phyloP scores from a whole-genome alignment of 768 basidiomycete genomes.

The Termitomyces sp. region DNA sequence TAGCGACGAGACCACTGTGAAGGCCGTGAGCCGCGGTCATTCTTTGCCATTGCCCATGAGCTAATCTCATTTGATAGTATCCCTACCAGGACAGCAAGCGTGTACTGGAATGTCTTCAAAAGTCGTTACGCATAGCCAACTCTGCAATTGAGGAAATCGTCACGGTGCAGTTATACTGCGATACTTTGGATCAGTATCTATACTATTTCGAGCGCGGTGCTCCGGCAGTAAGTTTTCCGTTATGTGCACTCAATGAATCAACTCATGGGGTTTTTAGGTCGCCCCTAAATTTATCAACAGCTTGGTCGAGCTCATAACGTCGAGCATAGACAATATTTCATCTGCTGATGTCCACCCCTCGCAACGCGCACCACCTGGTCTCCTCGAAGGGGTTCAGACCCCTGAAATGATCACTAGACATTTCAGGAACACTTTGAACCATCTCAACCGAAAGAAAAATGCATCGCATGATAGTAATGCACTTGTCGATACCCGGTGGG shows the following conservation, averaged over 20 bases:
- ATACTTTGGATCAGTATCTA: constrained; percentile 92
- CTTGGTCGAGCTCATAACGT: constrained; percentile 91
- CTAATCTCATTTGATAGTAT: constrained; percentile 37
- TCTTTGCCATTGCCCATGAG: background rate
- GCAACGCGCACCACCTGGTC: constrained; percentile 79
- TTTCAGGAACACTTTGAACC: constrained; percentile 84
- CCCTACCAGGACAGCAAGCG: constrained; percentile 95
- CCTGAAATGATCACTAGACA: constrained; percentile 93
- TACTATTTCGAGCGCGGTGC: constrained; percentile 95
- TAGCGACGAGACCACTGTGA: constrained; percentile 33
- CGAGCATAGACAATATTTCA: constrained; percentile 87
- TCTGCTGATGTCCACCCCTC: constrained; percentile 86
- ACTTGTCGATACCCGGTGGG: constrained; percentile 58
- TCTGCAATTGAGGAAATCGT: constrained; percentile 96
- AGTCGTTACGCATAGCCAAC: constrained; percentile 92
- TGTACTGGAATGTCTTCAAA: constrained; percentile 95
- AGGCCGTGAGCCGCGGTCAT: constrained; percentile 44
- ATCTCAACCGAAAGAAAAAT: constrained; percentile 76
- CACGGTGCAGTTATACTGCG: constrained; percentile 92
- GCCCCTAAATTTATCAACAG: constrained; percentile 96
- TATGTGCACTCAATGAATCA: background rate
- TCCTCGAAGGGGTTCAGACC: constrained; percentile 88
- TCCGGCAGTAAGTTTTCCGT: constrained; percentile 64
- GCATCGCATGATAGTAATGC: constrained; percentile 32
- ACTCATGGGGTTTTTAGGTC: constrained; percentile 40